A percentile compares a stretch with the other conserved stretches of the same genome.
phyloP scores from a whole-genome alignment of 202 grass and related monocot genomes.

The Miscanthus sacchariflorus region DNA sequence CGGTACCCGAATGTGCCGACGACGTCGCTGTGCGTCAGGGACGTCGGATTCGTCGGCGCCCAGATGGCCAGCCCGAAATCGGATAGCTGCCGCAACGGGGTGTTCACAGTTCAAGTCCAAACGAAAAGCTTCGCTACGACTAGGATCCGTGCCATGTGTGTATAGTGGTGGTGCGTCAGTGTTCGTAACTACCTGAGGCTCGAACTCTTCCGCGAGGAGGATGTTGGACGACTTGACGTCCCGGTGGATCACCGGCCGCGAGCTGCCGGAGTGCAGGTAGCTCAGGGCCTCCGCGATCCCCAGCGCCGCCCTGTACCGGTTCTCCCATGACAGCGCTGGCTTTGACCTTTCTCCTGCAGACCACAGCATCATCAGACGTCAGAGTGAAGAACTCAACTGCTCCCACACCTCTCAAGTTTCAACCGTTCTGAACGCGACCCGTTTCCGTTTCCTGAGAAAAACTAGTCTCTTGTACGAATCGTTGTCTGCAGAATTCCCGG shows the following conservation, averaged over 20 bases:
- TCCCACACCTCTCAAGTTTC: conserved; percentile 1
- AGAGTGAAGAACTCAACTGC: conserved; percentile 30
- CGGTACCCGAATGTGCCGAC: conserved; percentile 93
- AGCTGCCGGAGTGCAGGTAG: conserved; percentile 74
- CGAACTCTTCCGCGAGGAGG: conserved; percentile 76
- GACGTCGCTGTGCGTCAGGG: conserved; percentile 73
- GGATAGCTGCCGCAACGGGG: conserved; percentile 57
- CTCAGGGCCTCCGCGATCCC: conserved; percentile 78
- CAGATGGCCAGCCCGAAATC: conserved; percentile 93
- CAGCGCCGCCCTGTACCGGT: conserved; percentile 71
- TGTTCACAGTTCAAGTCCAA: not conserved
- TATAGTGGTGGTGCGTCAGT: too few species aligned
- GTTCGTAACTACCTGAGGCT: conserved; percentile 65
- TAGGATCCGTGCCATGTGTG: not conserved
- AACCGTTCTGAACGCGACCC: conserved; percentile 43
- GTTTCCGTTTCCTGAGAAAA: conserved; percentile 9
- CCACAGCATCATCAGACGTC: not conserved
- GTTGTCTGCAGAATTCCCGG: conserved; percentile 6
- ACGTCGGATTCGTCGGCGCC: conserved; percentile 65
- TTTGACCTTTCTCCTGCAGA: conserved; percentile 63
- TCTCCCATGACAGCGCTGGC: conserved; percentile 67
- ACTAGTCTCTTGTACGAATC: not conserved
- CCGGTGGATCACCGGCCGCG: conserved; percentile 90
- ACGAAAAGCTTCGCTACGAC: not conserved
- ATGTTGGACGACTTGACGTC: conserved; percentile 99